Evolutionary conservation across 1,284 basidiomycete genomes (phyloP).

Genomic region (Leccinum solheimii): DNA sequence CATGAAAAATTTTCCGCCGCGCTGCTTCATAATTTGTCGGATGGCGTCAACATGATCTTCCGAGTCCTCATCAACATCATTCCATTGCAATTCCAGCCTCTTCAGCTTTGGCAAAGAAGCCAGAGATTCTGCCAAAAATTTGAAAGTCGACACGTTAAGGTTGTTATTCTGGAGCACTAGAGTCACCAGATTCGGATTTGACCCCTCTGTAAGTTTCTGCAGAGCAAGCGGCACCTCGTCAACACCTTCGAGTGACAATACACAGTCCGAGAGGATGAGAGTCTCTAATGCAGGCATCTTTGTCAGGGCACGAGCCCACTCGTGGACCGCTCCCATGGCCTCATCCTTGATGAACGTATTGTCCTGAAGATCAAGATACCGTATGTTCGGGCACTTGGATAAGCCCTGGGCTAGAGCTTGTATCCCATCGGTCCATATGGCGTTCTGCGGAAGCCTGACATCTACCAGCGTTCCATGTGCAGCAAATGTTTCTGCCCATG

Average conservation of each 20-base stretch:
- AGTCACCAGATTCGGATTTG: slow-evolving; percentile 71
- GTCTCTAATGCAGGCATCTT: slow-evolving; percentile 73
- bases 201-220: slow-evolving; percentile 66
- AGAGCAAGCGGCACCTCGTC: slow-evolving; percentile 67
- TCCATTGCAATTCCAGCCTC: slow-evolving; percentile 83
- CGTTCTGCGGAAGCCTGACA: slow-evolving; percentile 95
- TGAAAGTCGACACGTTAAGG: slow-evolving; percentile 71
- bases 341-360: slow-evolving; percentile 88
- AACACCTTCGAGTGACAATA: slow-evolving; percentile 70
- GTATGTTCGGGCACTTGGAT: slow-evolving; percentile 64
- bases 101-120: slow-evolving; percentile 58
- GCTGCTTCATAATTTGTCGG: slow-evolving; percentile 59
- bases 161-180: slow-evolving; percentile 91
- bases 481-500: slow-evolving; percentile 88
- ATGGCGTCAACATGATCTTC: slow-evolving; percentile 65
- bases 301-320: slow-evolving; percentile 72
- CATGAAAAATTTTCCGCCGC: slow-evolving; percentile 62
- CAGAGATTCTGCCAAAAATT: slow-evolving; percentile 70
- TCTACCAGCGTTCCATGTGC: slow-evolving; percentile 82
- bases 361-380: slow-evolving; percentile 91
- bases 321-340: slow-evolving; percentile 51
- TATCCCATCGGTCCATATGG: slow-evolving; percentile 94
- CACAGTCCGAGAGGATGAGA: slow-evolving; percentile 92
- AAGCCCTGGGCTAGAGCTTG: slow-evolving; percentile 80
- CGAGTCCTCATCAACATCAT: slow-evolving; percentile 82